phyloP scores from a whole-genome alignment of 495 filamentous ascomycete genomes.

The Penicillium psychrofluorescens region DNA sequence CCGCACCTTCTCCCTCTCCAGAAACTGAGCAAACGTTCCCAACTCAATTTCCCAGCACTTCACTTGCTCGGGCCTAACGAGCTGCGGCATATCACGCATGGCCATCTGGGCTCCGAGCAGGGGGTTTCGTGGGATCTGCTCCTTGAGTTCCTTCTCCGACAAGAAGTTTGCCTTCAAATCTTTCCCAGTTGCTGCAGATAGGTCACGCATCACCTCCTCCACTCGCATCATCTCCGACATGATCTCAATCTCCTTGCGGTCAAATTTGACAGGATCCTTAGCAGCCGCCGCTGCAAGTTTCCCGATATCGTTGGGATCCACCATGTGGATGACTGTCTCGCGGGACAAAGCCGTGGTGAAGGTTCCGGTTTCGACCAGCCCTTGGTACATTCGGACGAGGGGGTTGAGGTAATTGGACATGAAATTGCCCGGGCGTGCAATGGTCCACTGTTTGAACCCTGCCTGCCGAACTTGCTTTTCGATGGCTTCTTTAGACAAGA shows the following conservation, averaged over 20 bases:
- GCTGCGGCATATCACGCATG: conserved; percentile 21
- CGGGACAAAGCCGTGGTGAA: conserved; percentile 22
- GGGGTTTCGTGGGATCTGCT: conserved; percentile 15
- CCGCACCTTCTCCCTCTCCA: conserved; percentile 26
- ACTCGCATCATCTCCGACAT: conserved; percentile 27
- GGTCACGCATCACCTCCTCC: conserved; percentile 20
- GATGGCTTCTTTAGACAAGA: conserved; percentile 29
- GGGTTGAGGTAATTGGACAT: conserved; percentile 42
- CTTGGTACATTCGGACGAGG: conserved; percentile 27
- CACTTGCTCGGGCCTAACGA: conserved; percentile 28
- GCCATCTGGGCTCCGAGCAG: conserved; percentile 20
- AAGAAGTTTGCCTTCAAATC: conserved; percentile 26
- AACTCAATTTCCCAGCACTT: conserved; percentile 19
- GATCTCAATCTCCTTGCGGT: conserved; percentile 29
- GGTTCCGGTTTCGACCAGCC: conserved; percentile 23
- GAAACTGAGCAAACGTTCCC: conserved; percentile 32
- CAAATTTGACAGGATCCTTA: conserved; percentile 27
- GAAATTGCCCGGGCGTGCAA: conserved; percentile 40
- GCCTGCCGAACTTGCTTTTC: conserved; percentile 22
- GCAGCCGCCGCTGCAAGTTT: conserved; percentile 36
- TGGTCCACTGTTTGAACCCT: conserved; percentile 33
- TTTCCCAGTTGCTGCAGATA: conserved; percentile 25
- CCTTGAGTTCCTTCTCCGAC: conserved; percentile 29
- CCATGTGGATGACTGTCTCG: conserved; percentile 26
- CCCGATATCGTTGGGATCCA: conserved; percentile 43